These are phyloP conservation scores for Dryadomyces quercivorus DNA, from an alignment of 2,329 filamentous ascomycete species.

Conservation along the genomic window DNA sequence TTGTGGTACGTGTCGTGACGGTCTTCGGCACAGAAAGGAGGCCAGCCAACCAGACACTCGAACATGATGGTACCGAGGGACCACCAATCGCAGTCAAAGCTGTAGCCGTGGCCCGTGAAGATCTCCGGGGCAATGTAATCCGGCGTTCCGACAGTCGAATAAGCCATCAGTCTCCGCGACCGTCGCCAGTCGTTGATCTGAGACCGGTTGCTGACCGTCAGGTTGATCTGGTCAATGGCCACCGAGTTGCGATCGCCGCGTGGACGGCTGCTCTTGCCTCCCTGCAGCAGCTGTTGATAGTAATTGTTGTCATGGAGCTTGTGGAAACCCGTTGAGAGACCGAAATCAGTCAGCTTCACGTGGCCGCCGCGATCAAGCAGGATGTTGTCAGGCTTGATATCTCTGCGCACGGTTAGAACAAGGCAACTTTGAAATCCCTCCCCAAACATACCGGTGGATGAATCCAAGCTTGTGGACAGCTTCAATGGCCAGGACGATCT, in stretches of 20 bases:
- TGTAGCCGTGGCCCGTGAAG: constrained; percentile 92
- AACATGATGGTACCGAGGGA: constrained; percentile 99
- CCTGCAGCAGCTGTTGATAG: constrained; percentile 90
- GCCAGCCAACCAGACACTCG: constrained; percentile 96
- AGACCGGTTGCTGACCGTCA: constrained; percentile 93
- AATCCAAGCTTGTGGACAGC: constrained; percentile 96
- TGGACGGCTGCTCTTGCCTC: constrained; percentile 60
- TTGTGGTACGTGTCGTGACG: constrained; percentile 97
- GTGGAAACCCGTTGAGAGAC: constrained; percentile 94
- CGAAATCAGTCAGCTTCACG: constrained; percentile 97
- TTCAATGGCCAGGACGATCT: constrained; percentile 96
- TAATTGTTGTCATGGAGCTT: constrained; percentile 97
- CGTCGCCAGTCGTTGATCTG: constrained; percentile 99
- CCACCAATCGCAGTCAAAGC: constrained; percentile 98
- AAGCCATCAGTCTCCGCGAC: constrained; percentile 88
- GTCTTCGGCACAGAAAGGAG: constrained; percentile 96
- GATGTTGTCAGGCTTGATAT: constrained; percentile 99
- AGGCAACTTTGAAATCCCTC: neutral
- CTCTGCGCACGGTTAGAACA: constrained; percentile 37
- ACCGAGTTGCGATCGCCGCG: constrained; percentile 81
- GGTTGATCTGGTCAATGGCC: constrained; percentile 92
- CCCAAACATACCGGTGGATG: constrained; percentile 58
- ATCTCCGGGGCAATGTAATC: constrained; percentile 99
- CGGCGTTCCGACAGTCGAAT: constrained; percentile 94
- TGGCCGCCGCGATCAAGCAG: constrained; percentile 89